phyloP scores from a whole-genome alignment of 2,329 filamentous ascomycete species.

The Sphaerostilbella broomeana region DNA sequence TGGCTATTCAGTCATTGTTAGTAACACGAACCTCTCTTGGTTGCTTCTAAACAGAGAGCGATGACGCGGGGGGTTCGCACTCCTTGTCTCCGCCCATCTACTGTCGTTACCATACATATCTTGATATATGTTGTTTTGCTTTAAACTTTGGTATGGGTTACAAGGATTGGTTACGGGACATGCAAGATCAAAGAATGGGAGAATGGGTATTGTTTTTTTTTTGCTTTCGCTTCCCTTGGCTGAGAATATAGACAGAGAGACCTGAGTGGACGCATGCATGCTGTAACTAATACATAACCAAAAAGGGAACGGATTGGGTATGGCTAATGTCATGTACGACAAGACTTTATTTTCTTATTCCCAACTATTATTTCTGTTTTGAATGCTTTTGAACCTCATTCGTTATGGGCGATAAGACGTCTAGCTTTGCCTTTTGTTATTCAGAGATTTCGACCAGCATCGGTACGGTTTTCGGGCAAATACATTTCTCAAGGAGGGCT shows the following conservation, averaged over 20 bases:
- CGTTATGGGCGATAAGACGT: no score
- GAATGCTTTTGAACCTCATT: conserved; percentile 3
- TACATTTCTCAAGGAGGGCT: no score
- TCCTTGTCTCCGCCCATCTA: background rate
- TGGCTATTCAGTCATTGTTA: conserved; percentile 1
- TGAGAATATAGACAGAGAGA: conserved; percentile 32
- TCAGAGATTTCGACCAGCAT: conserved; percentile 2
- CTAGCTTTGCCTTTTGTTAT: background rate
- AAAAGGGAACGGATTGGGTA: conserved; percentile 29
- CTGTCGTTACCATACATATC: conserved; percentile 12
- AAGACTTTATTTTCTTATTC: conserved; percentile 22
- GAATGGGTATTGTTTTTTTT: conserved; percentile 19
- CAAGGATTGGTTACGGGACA: conserved; percentile 12
- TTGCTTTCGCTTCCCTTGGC: conserved; percentile 25
- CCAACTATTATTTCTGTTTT: background rate
- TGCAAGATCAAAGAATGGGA: conserved; percentile 14
- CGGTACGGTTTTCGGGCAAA: background rate
- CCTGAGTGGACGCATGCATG: conserved; percentile 23
- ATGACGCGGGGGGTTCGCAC: background rate
- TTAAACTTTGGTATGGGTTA: conserved; percentile 8
- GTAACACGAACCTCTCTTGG: background rate
- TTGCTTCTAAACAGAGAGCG: background rate
- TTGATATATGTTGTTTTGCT: conserved; percentile 11
- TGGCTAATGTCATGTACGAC: conserved; percentile 28
- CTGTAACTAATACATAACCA: conserved; percentile 33